Evolutionary conservation across 2,329 filamentous ascomycete genomes (phyloP).

Genomic region (Aspergillus sp.): DNA sequence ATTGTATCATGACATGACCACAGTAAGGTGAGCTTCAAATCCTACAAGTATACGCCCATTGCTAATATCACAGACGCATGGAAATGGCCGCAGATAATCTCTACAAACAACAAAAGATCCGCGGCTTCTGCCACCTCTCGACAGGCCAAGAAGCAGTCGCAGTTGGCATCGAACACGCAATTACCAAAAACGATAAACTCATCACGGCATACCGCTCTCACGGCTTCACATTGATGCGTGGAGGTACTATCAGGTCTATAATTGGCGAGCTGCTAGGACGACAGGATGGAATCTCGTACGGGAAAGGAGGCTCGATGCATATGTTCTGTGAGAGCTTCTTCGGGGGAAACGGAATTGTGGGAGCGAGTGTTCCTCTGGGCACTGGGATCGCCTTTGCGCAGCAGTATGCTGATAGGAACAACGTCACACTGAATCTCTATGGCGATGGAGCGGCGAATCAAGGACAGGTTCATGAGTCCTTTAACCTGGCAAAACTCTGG

Average conservation of each 20-base stretch:
- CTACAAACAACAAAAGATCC: constrained; percentile 99
- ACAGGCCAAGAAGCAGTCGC: constrained; percentile 95
- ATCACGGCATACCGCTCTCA: constrained; percentile 98
- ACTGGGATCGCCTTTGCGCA: constrained; percentile 93
- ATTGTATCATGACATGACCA: constrained; percentile 96
- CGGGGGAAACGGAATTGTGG: constrained; percentile 95
- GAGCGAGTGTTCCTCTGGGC: constrained; percentile 92
- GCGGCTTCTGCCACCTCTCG: constrained; percentile 96
- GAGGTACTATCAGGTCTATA: constrained; percentile 78
- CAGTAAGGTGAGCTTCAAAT: constrained; percentile 62
- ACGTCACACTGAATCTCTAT: constrained; percentile 80
- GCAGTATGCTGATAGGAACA: constrained; percentile 80
- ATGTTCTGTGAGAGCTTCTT: constrained; percentile 98
- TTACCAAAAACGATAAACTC: constrained; percentile 81
- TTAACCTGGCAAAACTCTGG: constrained; percentile 99
- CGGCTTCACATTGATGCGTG: constrained; percentile 93
- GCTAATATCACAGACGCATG: constrained; percentile 66
- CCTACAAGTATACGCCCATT: background rate
- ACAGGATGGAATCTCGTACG: constrained; percentile 89
- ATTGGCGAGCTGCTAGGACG: constrained; percentile 91
- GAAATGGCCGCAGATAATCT: constrained; percentile 94
- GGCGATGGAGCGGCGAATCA: constrained; percentile 97
- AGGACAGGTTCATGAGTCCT: constrained; percentile 96
- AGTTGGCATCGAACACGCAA: constrained; percentile 89
- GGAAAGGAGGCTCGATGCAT: constrained; percentile 98